Percentiles rank a stretch among this genome's conserved stretches.
These are phyloP conservation scores for Phoma sp. DNA, from an alignment of 2,329 filamentous ascomycete species.

Conservation along the genomic window DNA sequence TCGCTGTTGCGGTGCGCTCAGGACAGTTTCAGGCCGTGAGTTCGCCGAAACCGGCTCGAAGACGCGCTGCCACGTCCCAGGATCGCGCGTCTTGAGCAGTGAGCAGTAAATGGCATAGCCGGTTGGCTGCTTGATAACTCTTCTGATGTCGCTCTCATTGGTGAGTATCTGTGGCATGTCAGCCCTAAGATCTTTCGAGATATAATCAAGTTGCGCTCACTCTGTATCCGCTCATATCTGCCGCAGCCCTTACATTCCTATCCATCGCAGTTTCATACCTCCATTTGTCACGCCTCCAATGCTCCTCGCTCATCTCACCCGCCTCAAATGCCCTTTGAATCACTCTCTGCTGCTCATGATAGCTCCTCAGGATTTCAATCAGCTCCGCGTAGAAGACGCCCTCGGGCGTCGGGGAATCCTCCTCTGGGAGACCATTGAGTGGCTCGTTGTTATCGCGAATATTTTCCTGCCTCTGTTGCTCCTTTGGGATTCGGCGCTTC, in stretches of 20 bases:
- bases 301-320: conserved; percentile 1
- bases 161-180: conserved; percentile 5
- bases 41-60: not conserved
- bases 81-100: conserved; percentile 2
- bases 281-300: conserved; percentile 3
- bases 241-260: not conserved
- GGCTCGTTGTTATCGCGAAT: not conserved
- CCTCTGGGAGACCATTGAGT: not conserved
- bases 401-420: not conserved
- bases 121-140: not conserved
- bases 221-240: conserved; percentile 1
- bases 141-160: not conserved
- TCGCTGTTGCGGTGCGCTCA: not conserved
- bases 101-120: conserved; percentile 12
- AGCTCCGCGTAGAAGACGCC: conserved; percentile 2
- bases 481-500: no score
- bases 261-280: conserved; percentile 1
- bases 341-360: not conserved
- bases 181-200: not conserved
- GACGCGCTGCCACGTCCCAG: conserved; percentile 11
- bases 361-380: not conserved
- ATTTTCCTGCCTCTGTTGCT: not conserved
- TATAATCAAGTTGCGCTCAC: not conserved
- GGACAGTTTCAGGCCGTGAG: not conserved
- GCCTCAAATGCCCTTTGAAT: not conserved